Base-by-base conservation (phyloP, 352 stramenopile species). In the Pythium sp. region DNA sequence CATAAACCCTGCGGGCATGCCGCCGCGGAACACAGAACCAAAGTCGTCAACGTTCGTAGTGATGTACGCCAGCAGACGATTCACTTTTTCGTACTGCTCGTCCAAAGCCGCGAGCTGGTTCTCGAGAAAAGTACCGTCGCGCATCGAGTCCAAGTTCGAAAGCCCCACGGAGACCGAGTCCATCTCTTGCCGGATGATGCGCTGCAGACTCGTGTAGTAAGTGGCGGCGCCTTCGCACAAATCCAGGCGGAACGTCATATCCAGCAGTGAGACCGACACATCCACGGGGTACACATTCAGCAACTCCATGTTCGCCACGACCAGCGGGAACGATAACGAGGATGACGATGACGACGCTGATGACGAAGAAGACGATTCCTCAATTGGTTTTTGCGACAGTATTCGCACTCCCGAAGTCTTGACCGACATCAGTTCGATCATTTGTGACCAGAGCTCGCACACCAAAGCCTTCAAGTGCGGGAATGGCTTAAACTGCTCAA, bases 281-380 rank as follows among this genome's bases (percentile, higher is more conserved):
- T 93, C 78, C 20, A 93, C 85, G 2, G 83, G 85, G 51, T 87
- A 93, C 32, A 81, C 75, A 53, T 88, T 78, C 7, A 93, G 68
- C n/a, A 87, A 75, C 34, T 84, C 83, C 14, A 93, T 64, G 24
- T 75, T 84, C 11, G 72, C 64, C 28, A 88, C 65, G 14, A 91
- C 65, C 11, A 65, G 61, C 5, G 66, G 49, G 54, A 88, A 80
- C 20, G 65, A 68, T 2, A 60, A 62, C 55, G 28, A 11, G 20
- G 32, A 26, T 0, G 47, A 28, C 6, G 47, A 55, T 12, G 47
- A 55, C 18, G 47, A 55, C 9, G 65, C 47, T 20, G n/a, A 32
- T 41, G n/a, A 20, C 2, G 34, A 43, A 9, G 51, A 46, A 20
- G 38, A 46, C 38, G 38, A 68, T 53, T 46, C 54, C 7, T 62